phyloP scores from a whole-genome alignment of 176 grass and related monocot genomes.

The Puya raimondii region DNA sequence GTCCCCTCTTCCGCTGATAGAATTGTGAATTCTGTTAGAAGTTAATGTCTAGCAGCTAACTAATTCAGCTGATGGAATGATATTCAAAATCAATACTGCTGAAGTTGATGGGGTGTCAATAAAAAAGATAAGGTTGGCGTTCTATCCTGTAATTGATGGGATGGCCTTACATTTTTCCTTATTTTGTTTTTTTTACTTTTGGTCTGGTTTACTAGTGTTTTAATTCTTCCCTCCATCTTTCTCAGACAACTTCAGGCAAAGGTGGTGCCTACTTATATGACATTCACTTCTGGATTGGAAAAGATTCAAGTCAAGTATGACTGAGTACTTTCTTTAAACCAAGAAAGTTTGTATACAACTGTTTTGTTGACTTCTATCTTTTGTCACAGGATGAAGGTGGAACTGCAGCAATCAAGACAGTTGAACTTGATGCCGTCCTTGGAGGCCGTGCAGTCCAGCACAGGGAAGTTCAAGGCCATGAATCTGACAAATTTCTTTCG shows the following conservation, averaged over 20 bases:
- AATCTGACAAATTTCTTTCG: conserved; percentile 94
- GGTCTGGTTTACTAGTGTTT: not conserved
- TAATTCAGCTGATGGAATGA: no score
- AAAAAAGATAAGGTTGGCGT: no score
- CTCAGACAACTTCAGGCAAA: conserved; percentile 34
- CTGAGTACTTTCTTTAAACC: not conserved
- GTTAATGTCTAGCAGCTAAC: no score
- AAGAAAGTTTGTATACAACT: not conserved
- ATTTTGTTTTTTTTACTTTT: not conserved
- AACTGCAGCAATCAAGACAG: conserved; percentile 84
- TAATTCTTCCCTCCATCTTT: not conserved
- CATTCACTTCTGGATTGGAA: conserved; percentile 52
- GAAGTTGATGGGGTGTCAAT: no score
- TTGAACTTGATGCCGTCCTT: conserved; percentile 89
- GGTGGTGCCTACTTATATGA: conserved; percentile 37
- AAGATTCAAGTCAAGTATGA: conserved; percentile 41
- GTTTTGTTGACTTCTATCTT: not conserved
- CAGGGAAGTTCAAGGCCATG: conserved; percentile 81
- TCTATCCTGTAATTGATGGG: no score
- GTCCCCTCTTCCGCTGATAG: no score
- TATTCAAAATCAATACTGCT: no score
- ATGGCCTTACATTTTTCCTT: not conserved
- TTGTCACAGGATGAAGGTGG: conserved; percentile 85
- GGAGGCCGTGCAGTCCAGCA: conserved; percentile 94
- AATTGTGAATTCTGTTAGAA: no score